These are phyloP conservation scores for Alternaria longipes DNA, from an alignment of 2,329 filamentous ascomycete species.

Conservation along the genomic window DNA sequence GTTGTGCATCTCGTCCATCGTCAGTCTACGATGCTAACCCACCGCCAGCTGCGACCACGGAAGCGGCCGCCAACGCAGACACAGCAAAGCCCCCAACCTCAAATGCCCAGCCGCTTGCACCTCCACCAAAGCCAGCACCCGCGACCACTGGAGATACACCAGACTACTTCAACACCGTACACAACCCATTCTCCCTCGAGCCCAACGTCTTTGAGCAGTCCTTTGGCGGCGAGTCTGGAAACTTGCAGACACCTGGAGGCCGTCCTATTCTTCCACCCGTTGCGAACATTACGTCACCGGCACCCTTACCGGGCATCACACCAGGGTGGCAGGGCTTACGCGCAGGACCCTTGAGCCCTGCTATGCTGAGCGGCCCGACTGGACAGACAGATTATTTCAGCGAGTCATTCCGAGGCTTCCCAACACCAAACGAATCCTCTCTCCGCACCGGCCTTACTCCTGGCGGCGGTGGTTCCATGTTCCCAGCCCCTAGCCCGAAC, in stretches of 20 bases:
- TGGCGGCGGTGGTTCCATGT: constrained; percentile 96
- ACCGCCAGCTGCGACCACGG: constrained; percentile 30
- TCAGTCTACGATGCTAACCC: constrained; percentile 27
- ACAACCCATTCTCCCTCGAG: constrained; percentile 73
- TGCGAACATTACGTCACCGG: constrained; percentile 87
- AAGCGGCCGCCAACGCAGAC: constrained; percentile 32
- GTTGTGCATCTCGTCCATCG: constrained; percentile 6
- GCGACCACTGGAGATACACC: constrained; percentile 54
- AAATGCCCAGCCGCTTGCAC: constrained; percentile 60
- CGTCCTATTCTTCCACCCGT: constrained; percentile 85
- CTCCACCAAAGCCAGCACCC: constrained; percentile 59
- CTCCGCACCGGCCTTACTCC: constrained; percentile 90
- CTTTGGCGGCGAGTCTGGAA: constrained; percentile 65
- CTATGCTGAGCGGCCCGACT: constrained; percentile 89
- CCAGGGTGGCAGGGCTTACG: constrained; percentile 89
- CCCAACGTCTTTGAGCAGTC: constrained; percentile 98
- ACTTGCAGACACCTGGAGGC: constrained; percentile 77
- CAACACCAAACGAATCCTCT: constrained; percentile 96
- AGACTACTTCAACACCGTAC: constrained; percentile 62
- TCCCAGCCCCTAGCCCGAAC: constrained; percentile 88
- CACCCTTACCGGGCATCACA: constrained; percentile 77
- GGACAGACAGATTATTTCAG: constrained; percentile 82
- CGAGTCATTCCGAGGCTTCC: constrained; percentile 85
- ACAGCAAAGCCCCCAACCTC: constrained; percentile 49
- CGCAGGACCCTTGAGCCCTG: constrained; percentile 92